Percentiles rank a stretch among this genome's conserved stretches.
Conservation (phyloP, 768 basidiomycete species). For the Pseudohyphozyma bogoriensis region DNA sequence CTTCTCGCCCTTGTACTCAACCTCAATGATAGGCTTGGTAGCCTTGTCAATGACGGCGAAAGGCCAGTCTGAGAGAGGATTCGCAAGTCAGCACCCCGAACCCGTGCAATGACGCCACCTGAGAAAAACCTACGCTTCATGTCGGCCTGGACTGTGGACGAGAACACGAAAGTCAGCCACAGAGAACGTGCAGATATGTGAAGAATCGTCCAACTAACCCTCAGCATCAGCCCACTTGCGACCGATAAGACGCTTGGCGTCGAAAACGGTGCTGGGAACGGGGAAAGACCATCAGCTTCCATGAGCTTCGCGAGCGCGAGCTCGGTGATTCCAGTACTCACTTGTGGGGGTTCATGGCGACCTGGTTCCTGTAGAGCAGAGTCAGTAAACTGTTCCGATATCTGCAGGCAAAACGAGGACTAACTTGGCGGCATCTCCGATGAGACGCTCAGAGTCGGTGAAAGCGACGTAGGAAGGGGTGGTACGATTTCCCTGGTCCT, state of each 20-base stretch:
- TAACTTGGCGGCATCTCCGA: conserved; percentile 99
- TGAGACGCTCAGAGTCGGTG: conserved; percentile 69
- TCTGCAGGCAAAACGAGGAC: no score
- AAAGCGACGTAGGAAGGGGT: conserved; percentile 46
- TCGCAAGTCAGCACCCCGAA: background rate
- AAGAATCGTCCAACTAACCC: no score
- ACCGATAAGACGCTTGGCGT: conserved; percentile 95
- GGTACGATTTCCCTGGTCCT: conserved; percentile 43
- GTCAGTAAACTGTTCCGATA: no score
- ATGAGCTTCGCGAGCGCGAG: background rate
- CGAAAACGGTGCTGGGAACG: conserved; percentile 63
- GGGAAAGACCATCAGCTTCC: background rate
- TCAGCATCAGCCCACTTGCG: conserved; percentile 63
- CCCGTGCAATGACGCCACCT: background rate
- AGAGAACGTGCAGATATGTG: no score
- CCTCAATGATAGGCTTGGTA: conserved; percentile 49
- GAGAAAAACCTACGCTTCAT: conserved; percentile 42
- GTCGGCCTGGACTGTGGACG: conserved; percentile 45
- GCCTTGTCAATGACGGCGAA: conserved; percentile 42
- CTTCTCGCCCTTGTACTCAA: conserved; percentile 54
- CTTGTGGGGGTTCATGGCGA: conserved; percentile 96
- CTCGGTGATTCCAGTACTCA: conserved; percentile 27
- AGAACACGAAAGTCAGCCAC: no score
- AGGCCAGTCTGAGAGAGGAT: conserved; percentile 31
- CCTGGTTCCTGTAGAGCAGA: no score